Evolutionary conservation across 352 stramenopile genomes (phyloP).

Genomic region (Globisporangium parvum): DNA sequence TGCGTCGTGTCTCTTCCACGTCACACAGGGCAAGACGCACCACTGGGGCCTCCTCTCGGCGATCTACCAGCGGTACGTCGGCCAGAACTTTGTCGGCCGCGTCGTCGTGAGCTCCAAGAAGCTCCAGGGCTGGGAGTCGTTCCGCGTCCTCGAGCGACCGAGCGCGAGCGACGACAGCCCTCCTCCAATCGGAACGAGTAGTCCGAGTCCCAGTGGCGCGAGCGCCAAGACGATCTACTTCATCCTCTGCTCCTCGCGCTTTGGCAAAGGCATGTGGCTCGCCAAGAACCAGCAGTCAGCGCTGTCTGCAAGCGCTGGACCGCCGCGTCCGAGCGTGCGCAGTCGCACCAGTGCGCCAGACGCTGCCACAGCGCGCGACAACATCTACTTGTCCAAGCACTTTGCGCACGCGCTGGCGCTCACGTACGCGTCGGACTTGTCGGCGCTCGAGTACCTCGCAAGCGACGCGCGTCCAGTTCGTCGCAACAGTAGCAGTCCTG

Average conservation of each 20-base stretch:
- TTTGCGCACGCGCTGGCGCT: constrained; percentile 61
- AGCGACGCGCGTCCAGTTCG: not conserved
- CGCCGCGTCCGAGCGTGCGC: not conserved
- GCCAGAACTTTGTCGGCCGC: constrained; percentile 68
- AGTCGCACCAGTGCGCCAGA: constrained; percentile 3
- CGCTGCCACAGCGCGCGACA: constrained; percentile 10
- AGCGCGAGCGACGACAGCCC: constrained; percentile 7
- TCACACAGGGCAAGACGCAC: constrained; percentile 64
- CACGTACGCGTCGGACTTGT: constrained; percentile 63
- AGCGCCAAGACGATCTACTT: constrained; percentile 39
- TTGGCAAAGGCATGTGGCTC: constrained; percentile 81
- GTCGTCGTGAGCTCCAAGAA: constrained; percentile 61
- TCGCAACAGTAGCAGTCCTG: not conserved
- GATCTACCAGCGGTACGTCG: constrained; percentile 56
- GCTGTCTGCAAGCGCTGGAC: constrained; percentile 10
- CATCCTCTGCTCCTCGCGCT: constrained; percentile 68
- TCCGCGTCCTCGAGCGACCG: constrained; percentile 53
- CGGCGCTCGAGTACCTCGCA: constrained; percentile 30
- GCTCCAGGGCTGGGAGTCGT: constrained; percentile 62
- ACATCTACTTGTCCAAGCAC: constrained; percentile 64
- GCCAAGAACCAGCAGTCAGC: constrained; percentile 27
- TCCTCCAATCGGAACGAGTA: not conserved
- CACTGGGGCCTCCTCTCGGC: constrained; percentile 77
- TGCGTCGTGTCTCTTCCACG: constrained; percentile 67
- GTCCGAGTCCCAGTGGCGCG: too few species aligned